Evolutionary conservation across 2,329 filamentous ascomycete genomes (phyloP).

Genomic region (Claviceps humidiphila): DNA sequence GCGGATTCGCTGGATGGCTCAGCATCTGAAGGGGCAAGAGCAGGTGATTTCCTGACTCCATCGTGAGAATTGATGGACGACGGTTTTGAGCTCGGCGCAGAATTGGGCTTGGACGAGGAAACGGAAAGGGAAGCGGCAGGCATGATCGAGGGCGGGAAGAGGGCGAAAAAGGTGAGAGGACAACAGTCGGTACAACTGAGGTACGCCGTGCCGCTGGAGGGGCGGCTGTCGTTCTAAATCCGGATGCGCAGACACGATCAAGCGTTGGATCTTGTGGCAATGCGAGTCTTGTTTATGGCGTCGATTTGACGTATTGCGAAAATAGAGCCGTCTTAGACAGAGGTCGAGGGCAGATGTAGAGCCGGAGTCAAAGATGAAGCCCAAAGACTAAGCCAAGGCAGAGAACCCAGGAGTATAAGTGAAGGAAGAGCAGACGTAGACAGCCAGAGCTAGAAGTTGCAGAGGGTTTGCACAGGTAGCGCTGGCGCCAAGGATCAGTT

Average conservation of each 20-base stretch:
- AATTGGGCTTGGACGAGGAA: slow-evolving; percentile 4
- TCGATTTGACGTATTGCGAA: not conserved
- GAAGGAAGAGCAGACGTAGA: not conserved
- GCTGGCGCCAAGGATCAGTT: not conserved
- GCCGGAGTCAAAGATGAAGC: not conserved
- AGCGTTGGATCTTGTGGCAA: not conserved
- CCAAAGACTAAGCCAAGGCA: not conserved
- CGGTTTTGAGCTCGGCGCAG: slow-evolving; percentile 5
- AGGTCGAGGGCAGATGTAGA: not conserved
- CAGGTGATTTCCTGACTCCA: slow-evolving; percentile 26
- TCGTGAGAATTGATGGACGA: slow-evolving; percentile 25
- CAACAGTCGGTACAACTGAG: not conserved
- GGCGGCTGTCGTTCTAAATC: not conserved
- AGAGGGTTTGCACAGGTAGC: not conserved
- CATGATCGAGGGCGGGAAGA: not conserved
- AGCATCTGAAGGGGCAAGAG: slow-evolving; percentile 27
- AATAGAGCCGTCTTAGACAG: not conserved
- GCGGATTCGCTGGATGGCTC: slow-evolving; percentile 11
- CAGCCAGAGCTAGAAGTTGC: not conserved
- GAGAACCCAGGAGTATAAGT: not conserved
- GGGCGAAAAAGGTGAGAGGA: not conserved
- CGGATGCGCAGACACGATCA: not conserved
- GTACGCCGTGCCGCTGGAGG: slow-evolving; percentile 1
- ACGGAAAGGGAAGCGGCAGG: slow-evolving; percentile 2
- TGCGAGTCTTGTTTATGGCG: not conserved